A percentile compares a stretch with the other conserved stretches of the same genome.
phyloP scores from a whole-genome alignment of 179 eudicot genomes.

The Silene coronaria region DNA sequence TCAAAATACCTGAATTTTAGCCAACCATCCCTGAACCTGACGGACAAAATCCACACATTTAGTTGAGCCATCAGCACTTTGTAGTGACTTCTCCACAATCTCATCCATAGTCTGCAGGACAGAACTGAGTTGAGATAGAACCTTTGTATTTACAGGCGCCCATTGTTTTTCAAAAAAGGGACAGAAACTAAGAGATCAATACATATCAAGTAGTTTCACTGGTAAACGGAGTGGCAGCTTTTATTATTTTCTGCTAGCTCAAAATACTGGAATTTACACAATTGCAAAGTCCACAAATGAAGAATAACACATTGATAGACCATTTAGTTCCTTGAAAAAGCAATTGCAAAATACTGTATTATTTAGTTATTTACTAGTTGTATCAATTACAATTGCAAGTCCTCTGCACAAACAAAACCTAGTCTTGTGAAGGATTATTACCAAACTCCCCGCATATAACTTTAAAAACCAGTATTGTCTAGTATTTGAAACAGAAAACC shows the following conservation, averaged over 20 bases:
- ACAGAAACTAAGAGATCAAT: no score
- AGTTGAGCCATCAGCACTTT: constrained; percentile 65
- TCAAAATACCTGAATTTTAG: constrained; percentile 69
- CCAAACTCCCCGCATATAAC: neutral
- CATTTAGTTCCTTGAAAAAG: neutral
- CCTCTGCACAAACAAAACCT: neutral
- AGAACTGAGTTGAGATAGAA: constrained; percentile 15
- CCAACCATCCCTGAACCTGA: constrained; percentile 74
- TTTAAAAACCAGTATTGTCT: neutral
- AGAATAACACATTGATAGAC: neutral
- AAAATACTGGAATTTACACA: neutral
- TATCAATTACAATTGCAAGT: neutral
- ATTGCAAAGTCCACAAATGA: neutral
- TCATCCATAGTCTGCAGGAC: constrained; percentile 81
- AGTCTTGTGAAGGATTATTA: neutral
- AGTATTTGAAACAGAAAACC: neutral
- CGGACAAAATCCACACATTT: constrained; percentile 73
- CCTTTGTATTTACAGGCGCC: constrained; percentile 64
- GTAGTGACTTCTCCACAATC: constrained; percentile 74
- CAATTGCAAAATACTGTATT: neutral
- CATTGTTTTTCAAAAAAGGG: no score
- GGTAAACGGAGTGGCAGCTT: neutral
- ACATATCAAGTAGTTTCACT: neutral
- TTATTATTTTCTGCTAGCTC: neutral
- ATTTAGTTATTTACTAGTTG: no score